These are phyloP conservation scores for Dispira parvispora DNA, from an alignment of 192 early-diverging fungal genomes.

Conservation along the genomic window DNA sequence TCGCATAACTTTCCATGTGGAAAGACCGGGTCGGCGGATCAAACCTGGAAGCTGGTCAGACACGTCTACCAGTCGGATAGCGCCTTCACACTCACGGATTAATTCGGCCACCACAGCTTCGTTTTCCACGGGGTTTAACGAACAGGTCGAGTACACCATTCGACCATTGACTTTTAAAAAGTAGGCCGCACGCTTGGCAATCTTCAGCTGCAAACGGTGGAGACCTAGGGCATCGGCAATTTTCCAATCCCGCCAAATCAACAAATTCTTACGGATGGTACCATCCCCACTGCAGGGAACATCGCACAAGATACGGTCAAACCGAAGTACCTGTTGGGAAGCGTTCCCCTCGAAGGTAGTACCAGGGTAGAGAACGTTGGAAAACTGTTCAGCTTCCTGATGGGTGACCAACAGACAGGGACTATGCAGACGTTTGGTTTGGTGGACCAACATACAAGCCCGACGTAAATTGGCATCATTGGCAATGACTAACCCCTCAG, in stretches of 20 bases:
- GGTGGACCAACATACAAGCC: slow-evolving; percentile 86
- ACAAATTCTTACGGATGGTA: slow-evolving; percentile 88
- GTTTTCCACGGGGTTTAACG: slow-evolving; percentile 95
- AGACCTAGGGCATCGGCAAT: slow-evolving; percentile 57
- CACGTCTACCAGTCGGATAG: slow-evolving; percentile 76
- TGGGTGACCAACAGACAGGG: slow-evolving; percentile 90
- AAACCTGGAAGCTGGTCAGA: slow-evolving; percentile 59
- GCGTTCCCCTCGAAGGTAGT: slow-evolving; percentile 7
- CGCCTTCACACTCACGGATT: slow-evolving; percentile 43
- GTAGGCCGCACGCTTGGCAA: slow-evolving; percentile 73
- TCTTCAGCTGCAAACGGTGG: slow-evolving; percentile 72
- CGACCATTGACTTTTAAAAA: slow-evolving; percentile 80
- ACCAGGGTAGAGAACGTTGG: slow-evolving; percentile 34
- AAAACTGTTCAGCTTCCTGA: slow-evolving; percentile 84
- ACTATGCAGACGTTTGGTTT: slow-evolving; percentile 84
- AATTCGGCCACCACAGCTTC: slow-evolving; percentile 87
- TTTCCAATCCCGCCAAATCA: slow-evolving; percentile 81
- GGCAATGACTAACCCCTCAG: slow-evolving; percentile 78
- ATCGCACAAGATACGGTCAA: slow-evolving; percentile 93
- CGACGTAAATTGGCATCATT: slow-evolving; percentile 91
- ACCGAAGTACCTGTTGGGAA: slow-evolving; percentile 41
- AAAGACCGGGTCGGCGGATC: slow-evolving; percentile 63
- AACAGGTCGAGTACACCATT: slow-evolving; percentile 96
- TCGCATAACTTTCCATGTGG: slow-evolving; percentile 75
- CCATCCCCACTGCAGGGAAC: slow-evolving; percentile 98